Evolutionary conservation across 129 eudicot species (phyloP), one percentile per base, ranked within the genome.

Genomic region (Lonicera japonica): DNA sequence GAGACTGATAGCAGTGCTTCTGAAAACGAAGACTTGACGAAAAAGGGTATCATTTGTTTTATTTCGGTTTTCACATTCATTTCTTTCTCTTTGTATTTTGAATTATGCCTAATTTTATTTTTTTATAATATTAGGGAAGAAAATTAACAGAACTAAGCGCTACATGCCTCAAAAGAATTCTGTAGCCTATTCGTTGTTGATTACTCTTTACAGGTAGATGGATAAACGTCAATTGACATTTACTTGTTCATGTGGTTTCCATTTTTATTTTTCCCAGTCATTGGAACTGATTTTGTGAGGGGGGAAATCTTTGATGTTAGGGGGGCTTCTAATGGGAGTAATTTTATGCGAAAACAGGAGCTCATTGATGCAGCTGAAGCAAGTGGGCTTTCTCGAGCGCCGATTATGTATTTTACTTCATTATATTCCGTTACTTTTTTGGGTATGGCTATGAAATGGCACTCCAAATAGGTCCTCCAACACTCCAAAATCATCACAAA

Each of bases 81-180:
- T 46, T 29, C 38, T 59, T 29, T 50, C 21, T 15, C 53, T 9
- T 21, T 63, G 54, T 24, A 15, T 29, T 69, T 29, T 58, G 38
- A 8, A 56, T 66, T 54, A 15, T 25, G 22, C 54, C 40, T 10
- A 23, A 41, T 66, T 40, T 4, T 34, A n/a, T 65, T 17, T 56
- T 62, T 60, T 18, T n/a, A 61, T 64, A 15, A n/a, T 11, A 53
- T 5, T 63, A 87, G 99, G 76, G 53, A 81, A 80, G 54, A 83
- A 67, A 72, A 67, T 51, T 29, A 78, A 70, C 75, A 75, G 73
- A 24, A 66, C 76, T 46, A 87, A 57, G 76, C 77, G 62, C 21
- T 92, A 92, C 70, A 66, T 92, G 76, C 96, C 99, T 21, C 96
- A 88, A 68, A 92, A 85, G 73, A 85, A 92, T 75, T 92, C 99